Base-by-base conservation (phyloP, 495 filamentous ascomycete species). In the Monascus purpureus region DNA sequence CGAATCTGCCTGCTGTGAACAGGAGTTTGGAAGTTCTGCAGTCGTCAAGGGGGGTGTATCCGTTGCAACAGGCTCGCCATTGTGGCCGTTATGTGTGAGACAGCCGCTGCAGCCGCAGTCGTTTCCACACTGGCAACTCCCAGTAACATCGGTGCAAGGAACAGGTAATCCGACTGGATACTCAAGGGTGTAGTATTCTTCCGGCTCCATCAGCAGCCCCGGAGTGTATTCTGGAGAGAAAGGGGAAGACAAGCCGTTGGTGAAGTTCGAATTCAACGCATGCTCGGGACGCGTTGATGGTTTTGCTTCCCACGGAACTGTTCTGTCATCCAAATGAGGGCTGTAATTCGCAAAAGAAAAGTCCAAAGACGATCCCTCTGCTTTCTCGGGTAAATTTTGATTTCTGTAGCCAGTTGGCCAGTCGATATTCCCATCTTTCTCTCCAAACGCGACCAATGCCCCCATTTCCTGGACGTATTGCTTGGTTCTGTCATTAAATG, bases 401-500 rank as follows among this genome's bases (percentile, higher is more conserved):
- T 25, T 11, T 26, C 42, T 42, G 17, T 39, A 48, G 27, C 38
- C 31, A 16, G 42, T 43, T 5, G 45, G 35, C 6, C 28, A 13
- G 25, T 49, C 43, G 0, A 46, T 19, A 6, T 30, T 45, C 18
- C 47, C 39, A 4, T 53, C 40, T 14, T 57, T 50, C 4, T 47
- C 52, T 15, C 53, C 44, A 17, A 57, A 40, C n/a, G 52, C 48
- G 33, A 69, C 55, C 33, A 69, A 39, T 8, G 52, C 43, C 26
- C 58, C 50, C 52, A 70, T 61, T 31, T 65, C 57, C 36, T 61
- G 59, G 6, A 83, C 70, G 44, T 77, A 77, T 27, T 76, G 60
- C 24, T 61, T 59, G n/a, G 75, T 82, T n/a, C 71, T 66, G 13
- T 68, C 55, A 45, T 86, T 86, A 47, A 72, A 83, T 3, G 80